Evolutionary conservation across 1,284 basidiomycete genomes (phyloP), one percentile per base, ranked within the genome.

Genomic region (Sanghuangporus sanghuang): DNA sequence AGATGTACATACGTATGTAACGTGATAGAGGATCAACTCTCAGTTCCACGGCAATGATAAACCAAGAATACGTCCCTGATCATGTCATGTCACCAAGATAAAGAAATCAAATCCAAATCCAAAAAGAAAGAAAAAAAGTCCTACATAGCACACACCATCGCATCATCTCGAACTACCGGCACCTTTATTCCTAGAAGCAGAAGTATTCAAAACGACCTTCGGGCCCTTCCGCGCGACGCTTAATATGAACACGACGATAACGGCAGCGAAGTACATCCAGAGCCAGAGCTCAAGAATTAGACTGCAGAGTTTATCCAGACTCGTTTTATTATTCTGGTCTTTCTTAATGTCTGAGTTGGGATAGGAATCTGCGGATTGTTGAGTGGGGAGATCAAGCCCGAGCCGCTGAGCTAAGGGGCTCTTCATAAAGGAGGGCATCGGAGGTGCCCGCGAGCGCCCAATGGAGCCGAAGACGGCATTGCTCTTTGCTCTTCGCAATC

Each of bases 201-300:
- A 16, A 4, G 27, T 35, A 48, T 53, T 59, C 27, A 64, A 64
- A 42, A 65, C 40, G n/a, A 32, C 81, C 76, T 85, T 86, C 1
- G 90, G 90, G 6, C 90, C 90, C 35, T 83, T 79, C 73, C 79
- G 84, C 64, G 89, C 88, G 86, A 92, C 89, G 44, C 87, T 82
- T 80, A 84, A 92, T 63, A 92, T 71, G 72, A 92, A 92, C 54
- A 92, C 85, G 49, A 86, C 64, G 27, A 92, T 80, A 66, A 92
- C 84, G 64, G 91, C 78, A 7, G 72, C 76, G 70, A 92, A 92
- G 73, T 92, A 90, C 59, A 91, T 71, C 89, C 90, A 90, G 63
- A 92, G 72, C 90, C 90, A 92, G 23, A 88, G 71, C 74, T 90
- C 86, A 50, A 92, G 69, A 65, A 91, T 72, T 59, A 87, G 73